A percentile compares a stretch with the other conserved stretches of the same genome.
Conservation (phyloP, 2,329 filamentous ascomycete genomes). For the Hymenoscyphus fructigenus region DNA sequence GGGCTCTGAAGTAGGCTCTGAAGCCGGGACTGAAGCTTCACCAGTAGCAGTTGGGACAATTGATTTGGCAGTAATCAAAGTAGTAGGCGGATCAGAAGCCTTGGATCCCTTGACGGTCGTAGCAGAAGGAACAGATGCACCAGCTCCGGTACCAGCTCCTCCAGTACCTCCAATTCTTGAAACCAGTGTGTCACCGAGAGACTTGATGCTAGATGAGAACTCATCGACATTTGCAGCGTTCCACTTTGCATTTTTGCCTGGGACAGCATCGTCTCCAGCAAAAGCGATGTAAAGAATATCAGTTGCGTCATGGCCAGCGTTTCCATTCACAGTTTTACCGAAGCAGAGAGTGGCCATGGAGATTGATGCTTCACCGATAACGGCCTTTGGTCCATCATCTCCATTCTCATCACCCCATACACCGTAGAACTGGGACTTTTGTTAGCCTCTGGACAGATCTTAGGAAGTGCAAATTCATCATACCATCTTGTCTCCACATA, state of each 20-base stretch:
- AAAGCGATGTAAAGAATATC: conserved; percentile 66
- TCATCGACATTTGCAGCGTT: conserved; percentile 46
- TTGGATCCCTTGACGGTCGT: conserved; percentile 12
- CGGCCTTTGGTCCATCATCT: conserved; percentile 45
- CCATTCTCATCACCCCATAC: conserved; percentile 64
- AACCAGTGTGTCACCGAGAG: conserved; percentile 53
- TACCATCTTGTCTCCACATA: conserved; percentile 48
- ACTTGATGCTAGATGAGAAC: conserved; percentile 54
- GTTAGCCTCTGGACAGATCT: not conserved
- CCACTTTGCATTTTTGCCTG: conserved; percentile 57
- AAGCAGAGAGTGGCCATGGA: conserved; percentile 58
- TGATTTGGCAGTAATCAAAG: too few relatives aligned
- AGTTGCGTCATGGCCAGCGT: conserved; percentile 54
- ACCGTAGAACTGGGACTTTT: conserved; percentile 48
- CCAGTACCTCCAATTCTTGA: conserved; percentile 34
- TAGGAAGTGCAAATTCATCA: not conserved
- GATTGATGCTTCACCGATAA: conserved; percentile 58
- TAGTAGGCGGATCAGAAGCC: conserved; percentile 2
- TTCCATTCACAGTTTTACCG: conserved; percentile 51
- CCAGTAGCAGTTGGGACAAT: too few relatives aligned
- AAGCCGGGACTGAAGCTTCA: not conserved
- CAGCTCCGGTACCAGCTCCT: not conserved
- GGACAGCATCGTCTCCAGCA: conserved; percentile 54
- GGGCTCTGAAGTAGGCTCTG: conserved; percentile 1
- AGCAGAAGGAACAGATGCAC: not conserved